These are phyloP conservation scores for Hymenoscyphus fructigenus DNA, from an alignment of 2,329 filamentous ascomycete genomes.

Conservation along the genomic window DNA sequence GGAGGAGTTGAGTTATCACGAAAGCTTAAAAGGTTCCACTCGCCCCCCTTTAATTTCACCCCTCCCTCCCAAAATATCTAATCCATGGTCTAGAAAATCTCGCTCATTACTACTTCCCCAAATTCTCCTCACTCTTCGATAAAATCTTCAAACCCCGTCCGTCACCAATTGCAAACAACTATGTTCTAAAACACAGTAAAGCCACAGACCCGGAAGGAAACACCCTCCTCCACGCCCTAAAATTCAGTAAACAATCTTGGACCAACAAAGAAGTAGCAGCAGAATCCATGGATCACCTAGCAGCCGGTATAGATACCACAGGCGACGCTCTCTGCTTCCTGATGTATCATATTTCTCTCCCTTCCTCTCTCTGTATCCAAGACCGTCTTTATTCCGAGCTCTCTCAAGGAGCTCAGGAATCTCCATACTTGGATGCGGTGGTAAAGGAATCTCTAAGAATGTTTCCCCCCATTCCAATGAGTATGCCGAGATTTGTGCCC, in stretches of 20 bases:
- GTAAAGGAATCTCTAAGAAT: conserved; percentile 61
- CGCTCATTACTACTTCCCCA: conserved; percentile 72
- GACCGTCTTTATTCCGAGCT: conserved; percentile 54
- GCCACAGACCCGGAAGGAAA: conserved; percentile 50
- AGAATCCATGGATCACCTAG: conserved; percentile 70
- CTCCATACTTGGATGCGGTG: conserved; percentile 62
- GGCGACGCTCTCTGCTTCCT: conserved; percentile 69
- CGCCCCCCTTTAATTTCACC: not conserved
- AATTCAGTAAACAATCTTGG: conserved; percentile 48
- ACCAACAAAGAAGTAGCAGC: conserved; percentile 58
- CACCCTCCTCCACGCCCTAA: conserved; percentile 60
- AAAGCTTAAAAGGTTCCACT: conserved; percentile 60
- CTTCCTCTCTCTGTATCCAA: conserved; percentile 52
- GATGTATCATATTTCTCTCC: conserved; percentile 69
- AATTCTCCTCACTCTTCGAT: conserved; percentile 94
- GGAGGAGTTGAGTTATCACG: conserved; percentile 66
- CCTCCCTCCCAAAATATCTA: not conserved
- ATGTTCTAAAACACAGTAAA: conserved; percentile 53
- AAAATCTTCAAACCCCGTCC: conserved; percentile 68
- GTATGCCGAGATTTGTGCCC: conserved; percentile 60
- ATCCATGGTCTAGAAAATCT: conserved; percentile 44
- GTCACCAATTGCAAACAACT: conserved; percentile 54
- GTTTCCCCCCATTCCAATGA: conserved; percentile 66
- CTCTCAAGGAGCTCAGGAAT: conserved; percentile 46
- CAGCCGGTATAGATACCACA: conserved; percentile 70